Evolutionary conservation across 257 asterid genomes (phyloP).

Genomic region (Hygrophila difformis): DNA sequence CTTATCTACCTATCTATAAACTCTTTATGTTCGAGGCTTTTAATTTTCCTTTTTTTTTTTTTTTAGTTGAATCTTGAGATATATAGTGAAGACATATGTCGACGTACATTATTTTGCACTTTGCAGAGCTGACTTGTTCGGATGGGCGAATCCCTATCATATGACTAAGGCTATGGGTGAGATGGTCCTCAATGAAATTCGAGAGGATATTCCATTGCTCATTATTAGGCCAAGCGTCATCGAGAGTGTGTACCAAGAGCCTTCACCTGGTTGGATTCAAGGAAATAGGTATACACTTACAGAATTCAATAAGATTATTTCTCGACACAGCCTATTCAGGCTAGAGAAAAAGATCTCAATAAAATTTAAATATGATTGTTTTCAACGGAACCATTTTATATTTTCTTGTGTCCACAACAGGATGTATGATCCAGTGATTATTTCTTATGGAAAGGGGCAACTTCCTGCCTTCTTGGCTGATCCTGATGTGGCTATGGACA

Average conservation of each 20-base stretch:
- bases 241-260: slow-evolving; percentile 31
- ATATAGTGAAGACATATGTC: too few relatives aligned
- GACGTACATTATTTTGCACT: too few relatives aligned
- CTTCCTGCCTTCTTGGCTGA: slow-evolving; percentile 34
- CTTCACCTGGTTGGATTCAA: slow-evolving; percentile 57
- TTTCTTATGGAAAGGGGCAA: slow-evolving; percentile 37
- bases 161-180: slow-evolving; percentile 48
- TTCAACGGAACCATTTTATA: too few relatives aligned
- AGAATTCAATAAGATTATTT: too few relatives aligned
- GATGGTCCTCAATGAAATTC: slow-evolving; percentile 32
- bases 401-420: too few relatives aligned
- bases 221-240: slow-evolving; percentile 34
- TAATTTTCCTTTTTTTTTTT: background rate
- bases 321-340: too few relatives aligned
- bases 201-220: slow-evolving; percentile 35
- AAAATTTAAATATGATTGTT: too few relatives aligned
- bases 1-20: too few relatives aligned
- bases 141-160: slow-evolving; percentile 37
- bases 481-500: slow-evolving; percentile 26
- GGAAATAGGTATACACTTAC: slow-evolving; percentile 38
- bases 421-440: slow-evolving; percentile 32
- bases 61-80: too few relatives aligned
- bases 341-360: too few relatives aligned
- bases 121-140: slow-evolving; percentile 32
- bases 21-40: background rate